These are phyloP conservation scores for Microcyclospora tardicrescens DNA, from an alignment of 2,329 filamentous ascomycete species.

Conservation along the genomic window DNA sequence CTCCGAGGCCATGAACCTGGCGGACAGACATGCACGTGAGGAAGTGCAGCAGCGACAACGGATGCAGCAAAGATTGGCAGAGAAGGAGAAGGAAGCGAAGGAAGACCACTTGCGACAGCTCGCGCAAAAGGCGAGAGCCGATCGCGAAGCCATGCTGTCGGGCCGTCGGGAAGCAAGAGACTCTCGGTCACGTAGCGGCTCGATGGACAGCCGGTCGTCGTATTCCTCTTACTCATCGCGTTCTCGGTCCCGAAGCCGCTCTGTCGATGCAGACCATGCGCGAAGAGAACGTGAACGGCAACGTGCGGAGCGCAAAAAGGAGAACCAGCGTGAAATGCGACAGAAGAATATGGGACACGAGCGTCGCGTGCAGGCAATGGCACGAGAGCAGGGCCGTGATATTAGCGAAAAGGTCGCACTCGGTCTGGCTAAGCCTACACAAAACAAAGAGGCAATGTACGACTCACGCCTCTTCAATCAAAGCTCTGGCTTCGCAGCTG, in stretches of 20 bases:
- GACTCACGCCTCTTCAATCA: constrained; percentile 94
- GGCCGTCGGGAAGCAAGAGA: constrained; percentile 27
- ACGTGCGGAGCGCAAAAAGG: constrained; percentile 63
- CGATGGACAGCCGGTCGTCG: constrained; percentile 19
- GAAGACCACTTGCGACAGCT: constrained; percentile 81
- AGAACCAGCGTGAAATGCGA: constrained; percentile 78
- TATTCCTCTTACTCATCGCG: constrained; percentile 28
- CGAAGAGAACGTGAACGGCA: constrained; percentile 59
- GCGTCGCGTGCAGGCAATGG: constrained; percentile 80
- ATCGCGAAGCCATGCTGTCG: constrained; percentile 36
- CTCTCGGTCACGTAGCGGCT: constrained; percentile 1
- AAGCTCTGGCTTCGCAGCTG: constrained; percentile 70
- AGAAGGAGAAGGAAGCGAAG: constrained; percentile 91
- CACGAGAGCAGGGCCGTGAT: constrained; percentile 88
- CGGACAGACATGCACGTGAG: constrained; percentile 86
- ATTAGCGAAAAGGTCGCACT: constrained; percentile 95
- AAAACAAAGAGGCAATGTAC: constrained; percentile 88
- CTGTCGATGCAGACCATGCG: constrained; percentile 43
- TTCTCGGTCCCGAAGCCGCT: constrained; percentile 26
- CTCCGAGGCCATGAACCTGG: constrained; percentile 84
- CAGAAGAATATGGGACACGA: constrained; percentile 95
- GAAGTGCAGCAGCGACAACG: constrained; percentile 83
- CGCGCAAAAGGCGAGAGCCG: constrained; percentile 83
- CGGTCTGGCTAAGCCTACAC: constrained; percentile 86
- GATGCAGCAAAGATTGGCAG: constrained; percentile 92